Percentiles rank a stretch among this genome's conserved stretches.
Conservation (phyloP, 2,329 filamentous ascomycete species). For the Cryphonectria parasitica region DNA sequence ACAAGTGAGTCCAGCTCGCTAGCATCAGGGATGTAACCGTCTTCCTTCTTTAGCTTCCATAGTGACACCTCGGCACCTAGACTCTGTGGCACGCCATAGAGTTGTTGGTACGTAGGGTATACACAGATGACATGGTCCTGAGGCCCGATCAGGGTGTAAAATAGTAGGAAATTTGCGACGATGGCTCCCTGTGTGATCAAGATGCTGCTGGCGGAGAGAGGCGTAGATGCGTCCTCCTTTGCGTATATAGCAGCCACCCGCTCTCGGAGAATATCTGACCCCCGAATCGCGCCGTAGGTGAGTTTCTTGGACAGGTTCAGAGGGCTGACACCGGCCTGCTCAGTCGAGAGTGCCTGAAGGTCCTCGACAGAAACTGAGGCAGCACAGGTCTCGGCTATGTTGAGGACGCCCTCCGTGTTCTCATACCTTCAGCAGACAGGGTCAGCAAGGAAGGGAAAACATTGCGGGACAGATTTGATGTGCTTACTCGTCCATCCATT, state of each 20-base stretch:
- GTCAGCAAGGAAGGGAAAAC: slow-evolving; percentile 1
- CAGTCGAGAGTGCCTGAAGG: slow-evolving; percentile 61
- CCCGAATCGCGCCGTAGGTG: slow-evolving; percentile 75
- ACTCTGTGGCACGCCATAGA: slow-evolving; percentile 75
- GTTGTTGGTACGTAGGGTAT: slow-evolving; percentile 84
- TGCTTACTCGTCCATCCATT: slow-evolving; percentile 61
- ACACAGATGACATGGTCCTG: slow-evolving; percentile 87
- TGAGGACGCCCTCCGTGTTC: slow-evolving; percentile 59
- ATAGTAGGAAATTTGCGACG: slow-evolving; percentile 78
- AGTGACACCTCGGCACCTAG: slow-evolving; percentile 77
- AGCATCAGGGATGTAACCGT: slow-evolving; percentile 70
- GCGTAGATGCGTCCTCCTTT: slow-evolving; percentile 54
- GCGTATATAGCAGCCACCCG: slow-evolving; percentile 70
- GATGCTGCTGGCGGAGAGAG: slow-evolving; percentile 60
- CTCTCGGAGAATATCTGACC: slow-evolving; percentile 64
- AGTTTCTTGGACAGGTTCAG: slow-evolving; percentile 62
- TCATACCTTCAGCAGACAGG: slow-evolving; percentile 49
- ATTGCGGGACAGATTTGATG: too few relatives aligned
- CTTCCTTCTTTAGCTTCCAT: slow-evolving; percentile 70
- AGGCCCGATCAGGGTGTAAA: slow-evolving; percentile 72
- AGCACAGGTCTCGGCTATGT: slow-evolving; percentile 80
- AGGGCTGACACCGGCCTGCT: slow-evolving; percentile 48
- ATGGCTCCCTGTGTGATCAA: slow-evolving; percentile 82
- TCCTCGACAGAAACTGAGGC: slow-evolving; percentile 75
- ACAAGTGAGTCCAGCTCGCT: slow-evolving; percentile 68